Base-by-base conservation (phyloP, 2,329 filamentous ascomycete genomes). In the Penicillium corylophilum region DNA sequence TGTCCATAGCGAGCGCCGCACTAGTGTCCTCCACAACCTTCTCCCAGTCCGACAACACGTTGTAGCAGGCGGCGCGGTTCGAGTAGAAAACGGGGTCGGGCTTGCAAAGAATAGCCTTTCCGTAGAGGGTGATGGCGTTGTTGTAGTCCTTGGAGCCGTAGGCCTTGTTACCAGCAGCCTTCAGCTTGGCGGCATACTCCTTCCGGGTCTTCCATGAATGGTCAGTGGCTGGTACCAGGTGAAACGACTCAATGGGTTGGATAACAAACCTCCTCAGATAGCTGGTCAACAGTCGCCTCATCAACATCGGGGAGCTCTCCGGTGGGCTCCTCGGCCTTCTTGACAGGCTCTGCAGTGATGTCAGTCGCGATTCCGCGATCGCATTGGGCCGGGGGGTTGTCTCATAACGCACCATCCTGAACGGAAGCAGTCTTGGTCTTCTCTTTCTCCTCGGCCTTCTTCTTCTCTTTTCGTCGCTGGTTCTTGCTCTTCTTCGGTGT, bases 61-160 rank as follows among this genome's bases (percentile, higher is more conserved):
- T 97, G 79, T 91, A 95, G 82, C 94, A 99, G 48, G 94, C 94
- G 51, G 94, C 94, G 64, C 94, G 88, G 82, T 99, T 99, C 59
- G 94, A 97, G 82, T 95, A 99, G 81, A 94, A 99, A 71, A 99
- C 92, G 28, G 94, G 91, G 68, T 99, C 94, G 51, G 92, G 88
- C 78, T 94, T 95, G 87, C 94, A 97, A 46, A 97, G 79, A 65
- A 99, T 95, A 45, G 94, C 94, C 77, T 95, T 90, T 61, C 89
- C 89, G 77, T 99, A 99, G 31, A 99, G 85, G 4, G 92, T 88
- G 69, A 99, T 99, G 62, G 94, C 94, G 65, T 84, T 86, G 75
- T 90, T 87, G 77, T 96, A 96, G 67, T 95, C 89, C 77, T 96
- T 97, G 62, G 86, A 85, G 55, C 90, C 91, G 68, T 96, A 99